These are phyloP conservation scores for Sicyos baderoa DNA, from an alignment of 306 rosid genomes.

Conservation along the genomic window DNA sequence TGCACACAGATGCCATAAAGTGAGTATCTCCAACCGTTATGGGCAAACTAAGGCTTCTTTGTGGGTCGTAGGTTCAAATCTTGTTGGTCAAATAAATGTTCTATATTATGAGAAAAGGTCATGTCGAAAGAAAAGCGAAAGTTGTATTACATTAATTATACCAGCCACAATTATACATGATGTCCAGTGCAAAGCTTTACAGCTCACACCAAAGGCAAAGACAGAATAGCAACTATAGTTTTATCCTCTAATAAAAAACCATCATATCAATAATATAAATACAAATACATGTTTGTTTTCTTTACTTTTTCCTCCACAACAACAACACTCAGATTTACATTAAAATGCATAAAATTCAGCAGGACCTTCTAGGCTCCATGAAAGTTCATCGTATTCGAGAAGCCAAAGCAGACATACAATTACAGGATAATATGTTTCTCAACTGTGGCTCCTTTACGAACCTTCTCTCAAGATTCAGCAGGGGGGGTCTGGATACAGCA, in stretches of 20 bases:
- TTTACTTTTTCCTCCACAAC: constrained; percentile 13
- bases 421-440: constrained; percentile 8
- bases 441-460: constrained; percentile 11
- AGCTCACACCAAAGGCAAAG: constrained; percentile 18
- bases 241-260: constrained; percentile 17
- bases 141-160: constrained; percentile 17
- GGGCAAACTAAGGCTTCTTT: not conserved
- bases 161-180: constrained; percentile 18
- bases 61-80: not conserved
- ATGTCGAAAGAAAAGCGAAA: not conserved
- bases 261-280: constrained; percentile 18
- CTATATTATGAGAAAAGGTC: not conserved
- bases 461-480: constrained; percentile 22
- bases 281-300: constrained; percentile 18
- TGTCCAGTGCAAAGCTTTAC: constrained; percentile 20
- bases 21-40: not conserved
- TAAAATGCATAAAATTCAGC: constrained; percentile 18
- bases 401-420: constrained; percentile 12
- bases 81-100: not conserved
- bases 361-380: constrained; percentile 13
- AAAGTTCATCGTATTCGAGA: constrained; percentile 17
- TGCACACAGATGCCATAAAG: not conserved
- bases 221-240: constrained; percentile 6
- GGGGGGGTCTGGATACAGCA: constrained; percentile 19
- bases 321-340: constrained; percentile 17